Percentiles rank a stretch among this genome's conserved stretches.
phyloP scores from a whole-genome alignment of 164 flowering plant species.

The Akebia trifoliata region DNA sequence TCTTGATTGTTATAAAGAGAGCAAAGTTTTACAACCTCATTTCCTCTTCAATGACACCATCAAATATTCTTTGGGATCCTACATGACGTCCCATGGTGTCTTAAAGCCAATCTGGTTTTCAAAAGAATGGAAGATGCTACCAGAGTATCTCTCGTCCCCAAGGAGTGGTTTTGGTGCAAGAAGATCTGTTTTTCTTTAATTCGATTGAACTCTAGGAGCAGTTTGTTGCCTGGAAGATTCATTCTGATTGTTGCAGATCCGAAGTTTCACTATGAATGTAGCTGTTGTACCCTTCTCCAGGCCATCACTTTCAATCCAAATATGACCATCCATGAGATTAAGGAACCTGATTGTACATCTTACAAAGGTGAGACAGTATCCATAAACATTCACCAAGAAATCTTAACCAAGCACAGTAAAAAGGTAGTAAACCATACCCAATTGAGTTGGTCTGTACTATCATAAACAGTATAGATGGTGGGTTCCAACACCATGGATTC shows the following conservation, averaged over 20 bases:
- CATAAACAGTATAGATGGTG: not conserved
- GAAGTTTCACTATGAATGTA: constrained; percentile 38
- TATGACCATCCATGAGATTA: constrained; percentile 66
- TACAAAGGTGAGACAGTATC: not conserved
- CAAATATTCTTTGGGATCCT: no score
- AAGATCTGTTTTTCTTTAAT: constrained; percentile 27
- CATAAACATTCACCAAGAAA: not conserved
- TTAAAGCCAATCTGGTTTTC: no score
- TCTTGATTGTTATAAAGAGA: no score
- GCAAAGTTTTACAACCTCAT: no score
- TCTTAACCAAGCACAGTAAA: not conserved
- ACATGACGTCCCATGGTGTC: no score
- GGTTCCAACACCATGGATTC: not conserved
- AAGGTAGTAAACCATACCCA: no score
- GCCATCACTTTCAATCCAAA: constrained; percentile 74
- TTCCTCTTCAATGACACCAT: no score
- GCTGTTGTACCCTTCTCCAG: constrained; percentile 45
- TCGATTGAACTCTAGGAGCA: constrained; percentile 19
- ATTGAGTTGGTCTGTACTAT: not conserved
- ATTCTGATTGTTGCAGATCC: constrained; percentile 15
- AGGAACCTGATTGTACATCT: constrained; percentile 43
- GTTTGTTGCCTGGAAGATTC: constrained; percentile 22
- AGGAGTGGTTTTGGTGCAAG: constrained; percentile 9
- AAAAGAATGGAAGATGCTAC: no score
- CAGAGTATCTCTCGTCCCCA: no score